These are phyloP conservation scores for Aegle marmelos DNA, from an alignment of 345 rosid species.

Conservation along the genomic window DNA sequence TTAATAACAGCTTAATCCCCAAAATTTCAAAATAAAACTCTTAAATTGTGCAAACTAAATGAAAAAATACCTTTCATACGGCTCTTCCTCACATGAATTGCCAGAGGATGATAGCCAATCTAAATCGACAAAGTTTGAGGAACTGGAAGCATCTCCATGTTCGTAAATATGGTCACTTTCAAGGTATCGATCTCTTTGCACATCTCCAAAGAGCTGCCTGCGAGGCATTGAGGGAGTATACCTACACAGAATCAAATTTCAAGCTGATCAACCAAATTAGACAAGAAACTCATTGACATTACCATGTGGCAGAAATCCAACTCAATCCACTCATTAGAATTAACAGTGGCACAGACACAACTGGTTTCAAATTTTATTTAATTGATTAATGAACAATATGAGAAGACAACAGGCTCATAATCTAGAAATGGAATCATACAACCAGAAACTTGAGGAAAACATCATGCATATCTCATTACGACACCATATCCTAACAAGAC, in stretches of 20 bases:
- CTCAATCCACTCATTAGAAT: background rate
- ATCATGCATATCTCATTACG: background rate
- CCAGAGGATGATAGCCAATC: slow-evolving; percentile 95
- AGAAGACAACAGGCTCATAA: background rate
- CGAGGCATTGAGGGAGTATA: slow-evolving; percentile 74
- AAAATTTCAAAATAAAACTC: background rate
- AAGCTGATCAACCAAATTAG: slow-evolving; percentile 12
- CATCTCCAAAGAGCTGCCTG: slow-evolving; percentile 72
- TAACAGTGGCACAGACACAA: background rate
- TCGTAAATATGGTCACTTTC: slow-evolving; percentile 54
- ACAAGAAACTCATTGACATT: background rate
- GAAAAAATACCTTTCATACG: slow-evolving; percentile 67
- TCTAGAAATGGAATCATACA: background rate
- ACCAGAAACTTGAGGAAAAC: background rate
- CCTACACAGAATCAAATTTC: slow-evolving; percentile 35
- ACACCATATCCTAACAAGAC: background rate
- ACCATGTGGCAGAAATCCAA: background rate
- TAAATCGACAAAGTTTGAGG: slow-evolving; percentile 88
- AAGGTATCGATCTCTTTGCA: slow-evolving; percentile 44
- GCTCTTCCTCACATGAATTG: slow-evolving; percentile 86
- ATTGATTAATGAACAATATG: slow-evolving; percentile 1
- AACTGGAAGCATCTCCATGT: slow-evolving; percentile 58
- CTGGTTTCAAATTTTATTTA: background rate
- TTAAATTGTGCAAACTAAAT: background rate
- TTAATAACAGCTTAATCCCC: slow-evolving; percentile 5